Evolutionary conservation across 768 basidiomycete genomes (phyloP).

Genomic region (Tulasnella calospora): DNA sequence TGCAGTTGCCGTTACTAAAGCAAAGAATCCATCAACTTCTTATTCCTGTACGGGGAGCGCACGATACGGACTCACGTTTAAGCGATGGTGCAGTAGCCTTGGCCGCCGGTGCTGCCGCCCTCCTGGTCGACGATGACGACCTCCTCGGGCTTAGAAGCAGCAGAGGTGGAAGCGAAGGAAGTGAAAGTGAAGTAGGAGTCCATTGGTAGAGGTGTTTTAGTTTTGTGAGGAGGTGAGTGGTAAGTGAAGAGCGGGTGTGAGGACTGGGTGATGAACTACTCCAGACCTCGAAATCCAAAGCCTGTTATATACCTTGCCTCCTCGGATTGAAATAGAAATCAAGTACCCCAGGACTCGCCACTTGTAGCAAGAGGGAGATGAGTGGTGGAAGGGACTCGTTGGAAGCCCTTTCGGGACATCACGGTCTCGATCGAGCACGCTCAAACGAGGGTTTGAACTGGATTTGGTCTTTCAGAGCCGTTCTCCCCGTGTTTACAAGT

Average conservation of each 20-base stretch:
- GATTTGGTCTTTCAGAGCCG: no score
- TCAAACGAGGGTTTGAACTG: no score
- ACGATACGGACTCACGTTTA: background rate
- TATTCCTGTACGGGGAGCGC: background rate
- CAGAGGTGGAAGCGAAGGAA: background rate
- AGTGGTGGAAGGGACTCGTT: no score
- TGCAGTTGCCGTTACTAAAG: background rate
- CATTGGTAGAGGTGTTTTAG: background rate
- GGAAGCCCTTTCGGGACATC: no score
- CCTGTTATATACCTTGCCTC: background rate
- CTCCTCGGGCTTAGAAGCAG: background rate
- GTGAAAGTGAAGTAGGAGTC: background rate
- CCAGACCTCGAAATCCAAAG: background rate
- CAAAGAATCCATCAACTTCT: background rate
- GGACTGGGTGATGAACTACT: background rate
- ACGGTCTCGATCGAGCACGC: no score
- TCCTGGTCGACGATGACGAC: background rate
- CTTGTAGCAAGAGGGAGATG: no score
- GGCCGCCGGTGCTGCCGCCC: background rate
- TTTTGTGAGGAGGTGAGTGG: background rate
- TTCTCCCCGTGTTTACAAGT: no score
- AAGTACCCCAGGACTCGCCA: no score
- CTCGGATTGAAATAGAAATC: no score
- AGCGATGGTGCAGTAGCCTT: background rate
- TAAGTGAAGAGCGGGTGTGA: background rate